Percentiles rank a stretch among this genome's conserved stretches.
These are phyloP conservation scores for Monosporascus sp. DNA, from an alignment of 2,329 filamentous ascomycete species.

Conservation along the genomic window DNA sequence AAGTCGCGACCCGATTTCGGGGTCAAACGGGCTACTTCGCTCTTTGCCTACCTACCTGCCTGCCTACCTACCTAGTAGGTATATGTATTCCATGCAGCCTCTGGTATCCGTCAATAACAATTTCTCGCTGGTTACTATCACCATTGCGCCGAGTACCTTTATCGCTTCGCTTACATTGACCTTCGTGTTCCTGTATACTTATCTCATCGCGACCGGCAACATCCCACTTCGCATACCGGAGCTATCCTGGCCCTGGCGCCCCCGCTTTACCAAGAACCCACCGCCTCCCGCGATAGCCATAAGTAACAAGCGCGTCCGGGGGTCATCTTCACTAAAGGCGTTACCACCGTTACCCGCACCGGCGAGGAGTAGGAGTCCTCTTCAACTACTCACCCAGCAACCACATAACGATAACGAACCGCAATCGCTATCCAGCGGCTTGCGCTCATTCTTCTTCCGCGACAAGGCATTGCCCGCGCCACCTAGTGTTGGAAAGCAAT, in stretches of 20 bases:
- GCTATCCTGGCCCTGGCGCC: constrained; percentile 20
- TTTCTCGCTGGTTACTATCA: constrained; percentile 55
- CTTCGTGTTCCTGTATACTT: constrained; percentile 48
- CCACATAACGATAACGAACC: constrained; percentile 14
- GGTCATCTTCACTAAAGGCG: constrained; percentile 5
- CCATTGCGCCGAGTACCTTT: constrained; percentile 54
- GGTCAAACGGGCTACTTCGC: background rate
- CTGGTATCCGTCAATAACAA: constrained; percentile 58
- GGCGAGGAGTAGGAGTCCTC: constrained; percentile 15
- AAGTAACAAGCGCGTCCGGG: constrained; percentile 1
- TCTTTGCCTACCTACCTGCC: background rate
- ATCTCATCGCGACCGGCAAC: constrained; percentile 34
- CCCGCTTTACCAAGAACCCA: constrained; percentile 10
- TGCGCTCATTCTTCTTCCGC: constrained; percentile 25
- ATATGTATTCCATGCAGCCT: constrained; percentile 46
- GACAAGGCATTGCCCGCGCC: constrained; percentile 14
- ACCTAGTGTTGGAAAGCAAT: background rate
- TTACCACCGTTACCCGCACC: constrained; percentile 12
- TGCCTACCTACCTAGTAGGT: too few relatives aligned
- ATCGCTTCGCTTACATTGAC: constrained; percentile 45
- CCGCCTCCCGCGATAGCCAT: constrained; percentile 4
- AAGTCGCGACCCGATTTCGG: too few relatives aligned
- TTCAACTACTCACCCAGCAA: constrained; percentile 21
- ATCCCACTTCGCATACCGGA: constrained; percentile 31
- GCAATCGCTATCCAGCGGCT: constrained; percentile 16